Evolutionary conservation across 2,329 filamentous ascomycete genomes (phyloP), one percentile per base, ranked within the genome.

Genomic region (Aspergillus pseudoviridinutans): DNA sequence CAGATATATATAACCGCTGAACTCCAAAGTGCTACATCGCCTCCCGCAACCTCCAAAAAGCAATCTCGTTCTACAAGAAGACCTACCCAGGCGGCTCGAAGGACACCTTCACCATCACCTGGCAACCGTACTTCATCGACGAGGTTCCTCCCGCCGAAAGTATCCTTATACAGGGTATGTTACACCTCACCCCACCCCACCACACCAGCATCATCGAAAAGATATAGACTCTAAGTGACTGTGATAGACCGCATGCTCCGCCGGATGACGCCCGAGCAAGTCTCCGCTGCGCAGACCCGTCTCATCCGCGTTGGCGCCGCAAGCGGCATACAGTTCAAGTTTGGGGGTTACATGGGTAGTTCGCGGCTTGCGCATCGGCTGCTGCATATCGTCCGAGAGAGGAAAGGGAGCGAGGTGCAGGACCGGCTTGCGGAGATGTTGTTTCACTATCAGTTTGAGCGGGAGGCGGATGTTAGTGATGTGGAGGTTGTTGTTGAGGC

Each of bases 391-490:
- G 57, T 55, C 4, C 28, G 24, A 8, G 20, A 20, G 47, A 46
- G 58, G 4, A 42, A 52, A 20, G 54, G 49, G 1, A 5, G 20
- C 32, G 58, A 51, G 41, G 22, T 50, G 10, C 59, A 62, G 32
- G 57, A 55, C 17, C 38, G 14, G 12, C 52, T 66, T 25, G 56
- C 60, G 0, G 64, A 67, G 32, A 50, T 28, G 3, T 38, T 66
- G 10, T 65, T 67, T 42, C 50, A 49, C 14, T 60, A 53, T 24
- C 63, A 66, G 42, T 65, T 64, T 49, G 64, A 68, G 55, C 9
- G 32, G 25, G 64, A 63, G 54, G 38, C 28, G 47, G 66, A 66
- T 55, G 50, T 66, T 32, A 61, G 59, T 49, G 35, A 58, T 17
- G 9, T 51, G 1, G 60, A 61, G 1, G 54, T 52, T 1, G 35